phyloP scores from a whole-genome alignment of 129 eudicot genomes.

The Silybum marianum region DNA sequence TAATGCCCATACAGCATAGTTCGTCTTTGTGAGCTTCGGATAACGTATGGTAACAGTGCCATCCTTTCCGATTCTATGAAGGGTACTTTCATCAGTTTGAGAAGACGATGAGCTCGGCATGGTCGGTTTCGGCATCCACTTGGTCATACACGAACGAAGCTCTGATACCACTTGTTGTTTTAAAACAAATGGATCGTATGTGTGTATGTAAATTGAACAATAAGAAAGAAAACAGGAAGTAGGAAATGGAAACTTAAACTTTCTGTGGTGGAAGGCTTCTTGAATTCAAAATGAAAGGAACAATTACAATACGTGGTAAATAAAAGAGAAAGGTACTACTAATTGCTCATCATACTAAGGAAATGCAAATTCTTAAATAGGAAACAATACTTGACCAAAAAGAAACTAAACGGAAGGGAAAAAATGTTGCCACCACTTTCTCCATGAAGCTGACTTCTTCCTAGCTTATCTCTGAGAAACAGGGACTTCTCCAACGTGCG shows the following conservation, averaged over 20 bases:
- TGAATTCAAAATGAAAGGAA: too few relatives aligned
- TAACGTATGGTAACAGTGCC: neutral
- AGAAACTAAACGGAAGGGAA: neutral
- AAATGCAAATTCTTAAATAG: neutral
- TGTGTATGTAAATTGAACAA: neutral
- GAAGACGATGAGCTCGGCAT: neutral
- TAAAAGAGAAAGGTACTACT: neutral
- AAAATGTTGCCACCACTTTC: neutral
- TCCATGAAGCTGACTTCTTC: neutral
- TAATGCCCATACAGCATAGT: neutral
- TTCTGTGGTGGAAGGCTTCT: neutral
- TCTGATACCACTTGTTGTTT: conserved; percentile 6
- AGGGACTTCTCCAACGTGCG: neutral
- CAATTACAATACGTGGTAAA: neutral
- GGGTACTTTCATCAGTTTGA: neutral
- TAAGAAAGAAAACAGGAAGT: neutral
- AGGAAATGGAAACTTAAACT: neutral
- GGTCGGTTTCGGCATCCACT: neutral
- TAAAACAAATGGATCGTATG: neutral
- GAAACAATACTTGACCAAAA: neutral
- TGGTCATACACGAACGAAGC: neutral
- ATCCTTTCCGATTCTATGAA: neutral
- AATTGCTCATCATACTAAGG: neutral
- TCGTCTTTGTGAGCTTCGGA: neutral
- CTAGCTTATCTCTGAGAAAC: neutral